These are phyloP conservation scores for Magnusiomyces suaveolens DNA, from an alignment of 1,139 yeast genomes.

Conservation along the genomic window DNA sequence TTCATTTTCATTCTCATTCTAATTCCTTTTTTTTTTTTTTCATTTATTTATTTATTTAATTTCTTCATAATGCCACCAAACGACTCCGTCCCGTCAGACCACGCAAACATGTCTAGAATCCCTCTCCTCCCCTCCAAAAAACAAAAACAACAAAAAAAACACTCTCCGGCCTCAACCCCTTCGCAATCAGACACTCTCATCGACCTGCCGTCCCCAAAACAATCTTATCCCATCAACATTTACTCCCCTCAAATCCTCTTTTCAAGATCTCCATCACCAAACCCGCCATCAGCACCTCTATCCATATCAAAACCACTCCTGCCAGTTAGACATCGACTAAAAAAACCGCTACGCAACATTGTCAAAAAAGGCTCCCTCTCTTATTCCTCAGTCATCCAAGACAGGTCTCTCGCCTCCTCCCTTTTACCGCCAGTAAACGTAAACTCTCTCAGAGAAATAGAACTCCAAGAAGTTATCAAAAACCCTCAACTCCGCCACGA, in stretches of 20 bases:
- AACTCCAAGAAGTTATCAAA: conserved; percentile 76
- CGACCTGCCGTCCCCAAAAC: neutral
- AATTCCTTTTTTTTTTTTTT: neutral
- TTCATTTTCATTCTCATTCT: neutral
- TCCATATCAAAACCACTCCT: neutral
- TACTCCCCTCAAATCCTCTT: neutral
- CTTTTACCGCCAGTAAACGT: conserved; percentile 72
- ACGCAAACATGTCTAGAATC: neutral
- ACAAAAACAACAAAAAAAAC: too few species aligned
- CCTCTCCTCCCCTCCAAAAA: too few species aligned
- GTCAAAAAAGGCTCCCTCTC: neutral
- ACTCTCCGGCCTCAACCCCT: neutral
- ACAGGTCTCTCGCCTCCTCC: too few species aligned
- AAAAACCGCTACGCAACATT: neutral
- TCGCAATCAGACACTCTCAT: neutral
- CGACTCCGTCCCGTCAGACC: neutral
- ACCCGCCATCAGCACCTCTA: neutral
- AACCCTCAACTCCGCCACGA: conserved; percentile 93
- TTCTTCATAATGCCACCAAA: neutral
- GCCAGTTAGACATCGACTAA: neutral
- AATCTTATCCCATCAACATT: neutral
- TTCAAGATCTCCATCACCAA: neutral
- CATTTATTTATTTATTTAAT: too few species aligned
- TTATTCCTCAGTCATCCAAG: too few species aligned
- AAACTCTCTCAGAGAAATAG: conserved; percentile 77